Evolutionary conservation across 208 protist genomes (phyloP), one percentile per base, ranked within the genome.

Genomic region (Vickermania spadyakhi): DNA sequence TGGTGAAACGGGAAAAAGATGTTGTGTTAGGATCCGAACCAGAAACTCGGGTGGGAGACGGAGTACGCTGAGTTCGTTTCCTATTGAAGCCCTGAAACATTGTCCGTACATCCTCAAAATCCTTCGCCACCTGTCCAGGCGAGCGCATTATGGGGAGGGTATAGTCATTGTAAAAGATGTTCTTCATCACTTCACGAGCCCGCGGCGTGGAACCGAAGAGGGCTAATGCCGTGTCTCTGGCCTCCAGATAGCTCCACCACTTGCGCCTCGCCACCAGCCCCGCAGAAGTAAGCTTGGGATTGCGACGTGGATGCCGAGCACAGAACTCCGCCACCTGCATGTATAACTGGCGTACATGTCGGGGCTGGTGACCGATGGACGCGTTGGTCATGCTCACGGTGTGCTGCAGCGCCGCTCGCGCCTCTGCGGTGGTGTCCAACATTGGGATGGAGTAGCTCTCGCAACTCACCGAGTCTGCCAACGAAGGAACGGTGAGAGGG

Each of bases 101-200:
- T n/a, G n/a, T n/a, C n/a, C n/a, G n/a, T n/a, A n/a, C n/a, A 58
- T 56, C 52, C 66, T 58, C 52, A 66, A 53, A 7, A 29, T 3
- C 23, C 7, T 28, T 13, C 53, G 79, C 77, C 23, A 95, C 66
- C 53, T 89, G 73, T 13, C 62, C 74, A 30, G 70, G 66, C 23
- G 64, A 77, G 30, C 88, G 84, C 64, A 95, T 65, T 57, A 65
- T 76, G 5, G 75, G 82, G 51, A 91, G 74, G 22, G 71, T 63
- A 53, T 85, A 80, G 59, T 89, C 58, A 62, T 95, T 80, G 73
- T 92, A 87, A 60, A 85, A 95, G 14, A 95, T 72, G 58, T 95
- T 68, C 58, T 81, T 81, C 88, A 95, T 95, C 22, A 77, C 60
- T 60, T 95, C 88, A 22, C 88, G 79, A 4, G 84, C 86, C 52